These are phyloP conservation scores for Saccharomyces kudriavzevii DNA, from an alignment of 805 yeast genomes.

Conservation along the genomic window DNA sequence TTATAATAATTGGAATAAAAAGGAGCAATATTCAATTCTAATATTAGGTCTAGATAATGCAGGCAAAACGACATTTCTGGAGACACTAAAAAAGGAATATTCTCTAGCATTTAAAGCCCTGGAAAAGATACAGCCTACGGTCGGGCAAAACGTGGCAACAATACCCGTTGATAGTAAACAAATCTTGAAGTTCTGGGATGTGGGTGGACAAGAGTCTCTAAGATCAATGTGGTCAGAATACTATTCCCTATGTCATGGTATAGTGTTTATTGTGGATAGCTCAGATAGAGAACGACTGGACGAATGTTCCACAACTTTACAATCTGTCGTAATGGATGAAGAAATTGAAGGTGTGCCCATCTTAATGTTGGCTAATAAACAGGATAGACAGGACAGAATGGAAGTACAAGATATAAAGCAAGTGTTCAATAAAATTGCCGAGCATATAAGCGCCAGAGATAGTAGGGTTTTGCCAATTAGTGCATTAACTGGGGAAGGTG, in stretches of 20 bases:
- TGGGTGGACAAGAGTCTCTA: slow-evolving; percentile 88
- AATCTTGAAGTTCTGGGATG: slow-evolving; percentile 83
- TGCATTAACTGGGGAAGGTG: slow-evolving; percentile 72
- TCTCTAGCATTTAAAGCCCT: slow-evolving; percentile 41
- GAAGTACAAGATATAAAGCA: slow-evolving; percentile 77
- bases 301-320: slow-evolving; percentile 67
- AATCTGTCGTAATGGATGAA: slow-evolving; percentile 48
- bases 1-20: slow-evolving; percentile 48
- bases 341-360: slow-evolving; percentile 74
- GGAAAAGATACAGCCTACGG: slow-evolving; percentile 77
- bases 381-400: slow-evolving; percentile 63
- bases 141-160: slow-evolving; percentile 77
- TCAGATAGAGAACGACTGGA: slow-evolving; percentile 75
- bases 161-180: slow-evolving; percentile 30
- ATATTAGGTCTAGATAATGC: slow-evolving; percentile 92
- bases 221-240: slow-evolving; percentile 83
- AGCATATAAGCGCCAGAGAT: slow-evolving; percentile 83
- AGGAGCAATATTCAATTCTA: slow-evolving; percentile 66
- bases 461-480: slow-evolving; percentile 83
- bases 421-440: slow-evolving; percentile 73
- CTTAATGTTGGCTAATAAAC: slow-evolving; percentile 91
- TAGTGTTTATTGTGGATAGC: slow-evolving; percentile 86
- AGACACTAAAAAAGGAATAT: slow-evolving; percentile 52
- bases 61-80: slow-evolving; percentile 81
- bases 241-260: slow-evolving; percentile 80